These are phyloP conservation scores for Naegleria fowleri DNA, from an alignment of 208 protist genomes.

Conservation along the genomic window DNA sequence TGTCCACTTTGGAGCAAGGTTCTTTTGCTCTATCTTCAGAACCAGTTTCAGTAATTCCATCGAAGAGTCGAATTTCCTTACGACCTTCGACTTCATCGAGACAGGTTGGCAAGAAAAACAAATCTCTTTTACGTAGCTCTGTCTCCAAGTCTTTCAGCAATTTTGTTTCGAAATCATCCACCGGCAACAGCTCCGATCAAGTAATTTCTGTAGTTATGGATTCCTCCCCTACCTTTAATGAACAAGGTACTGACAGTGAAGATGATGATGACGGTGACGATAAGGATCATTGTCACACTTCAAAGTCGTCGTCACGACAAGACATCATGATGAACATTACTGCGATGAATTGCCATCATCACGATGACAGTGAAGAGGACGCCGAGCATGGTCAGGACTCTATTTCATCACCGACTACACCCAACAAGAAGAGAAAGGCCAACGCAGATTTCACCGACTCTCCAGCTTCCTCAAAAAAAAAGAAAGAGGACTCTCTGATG, in stretches of 20 bases:
- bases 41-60: neutral
- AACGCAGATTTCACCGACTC: neutral
- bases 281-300: too few species aligned
- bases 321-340: neutral
- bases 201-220: neutral
- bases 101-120: neutral
- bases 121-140: too few species aligned
- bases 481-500: neutral
- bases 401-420: neutral
- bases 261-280: neutral
- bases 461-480: neutral
- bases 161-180: too few species aligned
- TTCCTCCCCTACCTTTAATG: too few species aligned
- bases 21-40: neutral
- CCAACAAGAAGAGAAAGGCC: neutral
- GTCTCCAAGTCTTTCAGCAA: too few species aligned
- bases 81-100: neutral
- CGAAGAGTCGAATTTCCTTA: neutral
- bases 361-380: neutral
- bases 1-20: too few species aligned
- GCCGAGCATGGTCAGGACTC: neutral
- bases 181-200: too few species aligned
- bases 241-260: neutral
- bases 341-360: neutral
- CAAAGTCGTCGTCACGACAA: neutral